Base-by-base conservation (phyloP, 495 filamentous ascomycete genomes). In the Extremus antarcticus region DNA sequence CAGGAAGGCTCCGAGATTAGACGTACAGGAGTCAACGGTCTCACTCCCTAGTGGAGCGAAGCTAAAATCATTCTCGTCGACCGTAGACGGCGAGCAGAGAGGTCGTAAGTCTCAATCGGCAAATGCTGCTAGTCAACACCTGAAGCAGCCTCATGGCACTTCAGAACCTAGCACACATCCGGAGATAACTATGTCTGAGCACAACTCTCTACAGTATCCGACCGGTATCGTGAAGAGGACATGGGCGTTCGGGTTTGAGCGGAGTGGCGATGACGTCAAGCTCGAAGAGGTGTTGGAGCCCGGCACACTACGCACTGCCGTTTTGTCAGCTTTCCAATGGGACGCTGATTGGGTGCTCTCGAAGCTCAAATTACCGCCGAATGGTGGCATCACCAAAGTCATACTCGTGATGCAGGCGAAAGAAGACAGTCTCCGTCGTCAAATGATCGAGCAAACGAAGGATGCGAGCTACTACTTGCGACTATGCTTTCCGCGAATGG, bases 271-370 rank as follows among this genome's bases (percentile, higher is more conserved):
- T 43, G 89, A 94, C 53, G 88, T 97, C 62, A 94, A 82, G 60
- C 81, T 98, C 40, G 89, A 95, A 65, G 92, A 97, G 63, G 83
- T 96, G 1, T 68, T 98, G 0, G 85, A 94, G 65, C 79, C 77
- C 40, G 65, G 75, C 3, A 76, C 84, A 35, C 74, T 96, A 0
- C 71, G 83, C 19, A 71, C 88, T 20, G 92, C 89, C 0, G 78
- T 97, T 0, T 69, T 98, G 2, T 92, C 88, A 58, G 85, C 91
- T 1, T 98, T 85, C 56, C 78, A 91, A 61, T 90, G 88, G 83
- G 86, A 96, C 61, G 76, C 82, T 17, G 75, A 82, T 10, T 90
- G 87, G 87, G 54, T 89, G 2, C 73, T 82, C 11, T 65, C 63
- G 0, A 89, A 89, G 62, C 55, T 88, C 8, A 70, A 83, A 25